Conservation (phyloP, 2,329 filamentous ascomycete species). For the Tolypocladium album region DNA sequence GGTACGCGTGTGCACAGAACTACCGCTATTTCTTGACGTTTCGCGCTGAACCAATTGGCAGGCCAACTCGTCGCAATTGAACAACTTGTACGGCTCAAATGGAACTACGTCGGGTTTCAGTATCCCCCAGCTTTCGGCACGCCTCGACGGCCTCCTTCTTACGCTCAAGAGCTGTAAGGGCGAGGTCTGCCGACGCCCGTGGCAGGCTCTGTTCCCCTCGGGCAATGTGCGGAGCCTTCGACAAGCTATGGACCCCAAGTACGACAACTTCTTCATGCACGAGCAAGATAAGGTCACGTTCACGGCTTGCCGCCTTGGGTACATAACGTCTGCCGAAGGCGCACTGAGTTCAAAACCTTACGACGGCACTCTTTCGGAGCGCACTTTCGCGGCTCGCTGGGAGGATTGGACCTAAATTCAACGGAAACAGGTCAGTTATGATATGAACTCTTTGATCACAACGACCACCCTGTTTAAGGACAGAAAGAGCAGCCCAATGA, state of each 20-base stretch:
- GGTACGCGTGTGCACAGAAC: constrained; percentile 12
- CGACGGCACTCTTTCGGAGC: no score
- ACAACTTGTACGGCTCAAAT: constrained; percentile 26
- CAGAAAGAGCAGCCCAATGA: no score
- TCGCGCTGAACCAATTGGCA: constrained; percentile 10
- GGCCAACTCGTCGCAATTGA: constrained; percentile 40
- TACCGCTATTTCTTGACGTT: neutral
- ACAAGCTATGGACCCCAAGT: constrained; percentile 36
- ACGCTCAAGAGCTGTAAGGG: constrained; percentile 51
- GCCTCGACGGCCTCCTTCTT: constrained; percentile 48
- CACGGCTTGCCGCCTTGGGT: constrained; percentile 42
- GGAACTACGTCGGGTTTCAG: constrained; percentile 15
- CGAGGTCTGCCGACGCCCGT: constrained; percentile 41
- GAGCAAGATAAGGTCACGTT: constrained; percentile 36
- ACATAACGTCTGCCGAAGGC: constrained; percentile 22
- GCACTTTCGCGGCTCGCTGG: neutral
- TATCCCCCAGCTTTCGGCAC: constrained; percentile 29
- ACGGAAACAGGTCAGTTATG: neutral
- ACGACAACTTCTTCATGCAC: constrained; percentile 39
- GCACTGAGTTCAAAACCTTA: neutral
- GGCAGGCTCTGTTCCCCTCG: constrained; percentile 43
- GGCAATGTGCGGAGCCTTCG: constrained; percentile 38
- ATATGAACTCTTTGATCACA: neutral
- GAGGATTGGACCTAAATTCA: neutral
- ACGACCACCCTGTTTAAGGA: no score